Conservation (phyloP, 202 grass and related monocot species). For the Elaeis oleifera region DNA sequence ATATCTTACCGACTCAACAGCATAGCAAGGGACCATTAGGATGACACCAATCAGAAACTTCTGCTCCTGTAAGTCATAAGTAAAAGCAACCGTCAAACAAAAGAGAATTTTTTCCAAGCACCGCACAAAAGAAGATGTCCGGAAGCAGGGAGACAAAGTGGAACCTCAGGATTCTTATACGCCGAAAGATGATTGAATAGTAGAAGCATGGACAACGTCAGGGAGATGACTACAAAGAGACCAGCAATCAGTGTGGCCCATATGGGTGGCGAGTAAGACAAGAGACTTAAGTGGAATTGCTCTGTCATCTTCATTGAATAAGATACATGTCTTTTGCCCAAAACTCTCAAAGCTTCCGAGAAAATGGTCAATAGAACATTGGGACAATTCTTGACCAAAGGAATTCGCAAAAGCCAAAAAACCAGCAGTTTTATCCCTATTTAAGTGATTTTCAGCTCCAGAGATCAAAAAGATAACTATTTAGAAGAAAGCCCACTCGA, state of each 20-base stretch:
- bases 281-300: slow-evolving; percentile 28
- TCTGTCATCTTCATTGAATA: slow-evolving; percentile 38
- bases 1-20: slow-evolving; percentile 72
- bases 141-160: not conserved
- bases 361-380: too few species aligned
- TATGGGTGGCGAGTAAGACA: slow-evolving; percentile 36
- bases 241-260: slow-evolving; percentile 78
- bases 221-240: slow-evolving; percentile 54
- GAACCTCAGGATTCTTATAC: slow-evolving; percentile 95
- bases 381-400: too few species aligned
- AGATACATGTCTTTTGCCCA: slow-evolving; percentile 15
- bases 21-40: slow-evolving; percentile 88
- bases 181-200: slow-evolving; percentile 84
- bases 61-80: slow-evolving; percentile 60
- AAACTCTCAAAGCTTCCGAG: slow-evolving; percentile 11
- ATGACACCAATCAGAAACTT: slow-evolving; percentile 96
- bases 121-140: too few species aligned
- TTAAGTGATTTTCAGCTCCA: too few species aligned
- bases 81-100: slow-evolving; percentile 14
- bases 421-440: too few species aligned
- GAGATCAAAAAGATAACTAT: too few species aligned
- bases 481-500: too few species aligned
- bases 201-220: slow-evolving; percentile 68
- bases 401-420: too few species aligned
- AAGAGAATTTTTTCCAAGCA: not conserved